Evolutionary conservation across 169 alveolate genomes (phyloP), one percentile per base, ranked within the genome.

Genomic region (Cryptosporidium baileyi): DNA sequence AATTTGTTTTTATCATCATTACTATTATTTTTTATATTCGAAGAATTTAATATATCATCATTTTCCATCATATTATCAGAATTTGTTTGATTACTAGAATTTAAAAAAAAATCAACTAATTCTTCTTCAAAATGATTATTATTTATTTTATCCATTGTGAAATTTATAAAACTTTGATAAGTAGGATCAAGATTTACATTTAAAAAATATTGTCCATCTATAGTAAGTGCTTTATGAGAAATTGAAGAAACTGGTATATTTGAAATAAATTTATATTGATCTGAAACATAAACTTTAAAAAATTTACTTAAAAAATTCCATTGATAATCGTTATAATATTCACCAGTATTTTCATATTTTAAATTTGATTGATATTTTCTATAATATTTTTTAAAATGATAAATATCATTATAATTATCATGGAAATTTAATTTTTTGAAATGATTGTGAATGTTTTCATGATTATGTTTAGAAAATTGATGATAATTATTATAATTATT

Each of bases 161-260:
- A 57, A 57, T 22, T 74, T 5, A 74, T 30, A 57, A 74, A 74
- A 24, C 59, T 45, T 59, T 59, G 63, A 60, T 54, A 74, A 3
- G 85, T 74, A 4, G 85, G 85, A 30, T 74, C 85, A 26, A 38
- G 22, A 30, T 74, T 57, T 3, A 74, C 40, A 34, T 51, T 74
- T 1, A 74, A 30, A 1, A 26, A 34, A 22, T 74, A 74, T 13
- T 61, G 60, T 36, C 51, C 57, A 74, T 74, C 67, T 38, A 54
- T 43, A 34, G 85, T 57, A 2, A 54, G 11, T 15, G 74, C 85
- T 41, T 54, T 59, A 34, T 74, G 85, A 26, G 85, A 57, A 74
- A 74, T 34, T 1, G 85, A 38, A 34, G 47, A 45, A 57, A 74
- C 41, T 54, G 85, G 85, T 22, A 74, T 51, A 17, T 54, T 74